These are phyloP conservation scores for Penicillium sumatraense DNA, from an alignment of 2,329 filamentous ascomycete genomes.

Conservation along the genomic window DNA sequence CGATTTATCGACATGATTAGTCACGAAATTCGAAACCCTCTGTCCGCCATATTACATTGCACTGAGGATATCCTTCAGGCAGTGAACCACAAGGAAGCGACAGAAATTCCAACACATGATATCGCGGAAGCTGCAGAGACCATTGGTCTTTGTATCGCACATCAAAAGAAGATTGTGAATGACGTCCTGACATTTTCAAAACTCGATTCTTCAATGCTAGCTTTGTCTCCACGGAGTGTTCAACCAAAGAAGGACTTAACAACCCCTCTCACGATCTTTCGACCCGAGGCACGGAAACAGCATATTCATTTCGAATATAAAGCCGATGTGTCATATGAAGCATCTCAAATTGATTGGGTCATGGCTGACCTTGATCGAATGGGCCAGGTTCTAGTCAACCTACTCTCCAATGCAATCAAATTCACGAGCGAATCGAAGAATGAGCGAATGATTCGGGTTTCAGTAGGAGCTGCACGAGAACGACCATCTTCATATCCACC, in stretches of 20 bases:
- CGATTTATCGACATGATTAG: conserved; percentile 77
- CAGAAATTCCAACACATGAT: conserved; percentile 53
- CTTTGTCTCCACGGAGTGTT: conserved; percentile 71
- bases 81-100: conserved; percentile 10
- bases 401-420: conserved; percentile 81
- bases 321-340: conserved; percentile 65
- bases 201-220: conserved; percentile 74
- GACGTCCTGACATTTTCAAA: conserved; percentile 76
- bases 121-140: conserved; percentile 77
- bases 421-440: conserved; percentile 65
- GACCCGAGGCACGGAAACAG: conserved; percentile 71
- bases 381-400: conserved; percentile 78
- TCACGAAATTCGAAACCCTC: conserved; percentile 62
- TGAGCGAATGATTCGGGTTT: conserved; percentile 52
- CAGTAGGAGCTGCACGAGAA: conserved; percentile 54
- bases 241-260: conserved; percentile 70
- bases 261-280: conserved; percentile 76
- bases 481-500: conserved; percentile 50
- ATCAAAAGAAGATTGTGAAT: conserved; percentile 80
- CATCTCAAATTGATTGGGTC: conserved; percentile 67
- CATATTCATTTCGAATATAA: conserved; percentile 69
- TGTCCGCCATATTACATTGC: conserved; percentile 63
- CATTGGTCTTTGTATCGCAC: conserved; percentile 76
- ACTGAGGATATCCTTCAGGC: conserved; percentile 52
- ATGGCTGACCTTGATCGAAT: conserved; percentile 73